A percentile compares a stretch with the other conserved stretches of the same genome.
Evolutionary conservation across 2,329 filamentous ascomycete genomes (phyloP).

Genomic region (Ceratocystis destructans): DNA sequence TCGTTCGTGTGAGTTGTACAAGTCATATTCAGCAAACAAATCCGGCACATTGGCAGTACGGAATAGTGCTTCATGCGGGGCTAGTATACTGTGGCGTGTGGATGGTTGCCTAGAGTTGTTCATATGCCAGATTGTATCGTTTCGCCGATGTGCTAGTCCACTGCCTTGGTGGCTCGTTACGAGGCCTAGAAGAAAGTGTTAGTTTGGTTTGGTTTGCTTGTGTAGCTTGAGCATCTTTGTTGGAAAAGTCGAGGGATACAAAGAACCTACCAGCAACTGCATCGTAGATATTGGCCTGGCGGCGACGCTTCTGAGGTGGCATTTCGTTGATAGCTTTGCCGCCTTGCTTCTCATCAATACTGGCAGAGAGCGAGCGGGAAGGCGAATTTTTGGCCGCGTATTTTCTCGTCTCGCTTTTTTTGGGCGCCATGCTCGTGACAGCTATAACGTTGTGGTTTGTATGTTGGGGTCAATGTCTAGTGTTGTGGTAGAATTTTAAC

Average conservation of each 20-base stretch:
- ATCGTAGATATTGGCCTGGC: constrained; percentile 51
- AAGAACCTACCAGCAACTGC: constrained; percentile 48
- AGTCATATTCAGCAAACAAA: constrained; percentile 56
- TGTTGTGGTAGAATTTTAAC: background rate
- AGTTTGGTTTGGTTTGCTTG: background rate
- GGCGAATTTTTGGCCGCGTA: background rate
- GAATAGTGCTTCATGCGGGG: constrained; percentile 61
- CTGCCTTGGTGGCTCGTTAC: constrained; percentile 9
- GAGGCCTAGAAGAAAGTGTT: constrained; percentile 13
- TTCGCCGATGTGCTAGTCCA: constrained; percentile 1
- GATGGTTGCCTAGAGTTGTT: background rate
- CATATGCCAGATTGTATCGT: background rate
- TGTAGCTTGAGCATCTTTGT: background rate
- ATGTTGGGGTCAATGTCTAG: background rate
- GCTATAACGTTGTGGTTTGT: background rate
- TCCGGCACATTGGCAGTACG: constrained; percentile 48
- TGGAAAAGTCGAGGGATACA: background rate
- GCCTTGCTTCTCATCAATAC: background rate
- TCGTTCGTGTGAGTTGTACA: constrained; percentile 52
- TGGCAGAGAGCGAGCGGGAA: background rate
- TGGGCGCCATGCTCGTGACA: background rate
- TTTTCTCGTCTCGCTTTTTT: too few relatives aligned
- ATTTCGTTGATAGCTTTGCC: background rate
- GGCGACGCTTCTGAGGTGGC: constrained; percentile 20
- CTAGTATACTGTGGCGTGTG: constrained; percentile 26